These are phyloP conservation scores for Neodidymelliopsis sp. DNA, from an alignment of 2,329 filamentous ascomycete species.

Conservation along the genomic window DNA sequence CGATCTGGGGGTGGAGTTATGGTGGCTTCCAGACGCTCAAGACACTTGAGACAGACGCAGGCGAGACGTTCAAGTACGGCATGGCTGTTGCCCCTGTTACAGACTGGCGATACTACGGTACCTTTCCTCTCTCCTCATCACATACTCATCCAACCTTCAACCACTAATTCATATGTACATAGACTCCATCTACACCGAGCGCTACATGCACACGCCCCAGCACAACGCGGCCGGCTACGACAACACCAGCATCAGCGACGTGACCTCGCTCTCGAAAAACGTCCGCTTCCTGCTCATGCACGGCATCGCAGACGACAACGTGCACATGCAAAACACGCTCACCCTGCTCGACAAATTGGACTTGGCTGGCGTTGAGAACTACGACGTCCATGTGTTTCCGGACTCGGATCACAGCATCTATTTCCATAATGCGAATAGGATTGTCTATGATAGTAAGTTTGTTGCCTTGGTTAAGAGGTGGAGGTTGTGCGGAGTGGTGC, in stretches of 20 bases:
- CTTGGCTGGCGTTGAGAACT: conserved; percentile 82
- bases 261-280: conserved; percentile 73
- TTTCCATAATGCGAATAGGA: conserved; percentile 89
- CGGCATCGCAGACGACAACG: conserved; percentile 95
- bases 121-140: conserved; percentile 2
- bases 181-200: conserved; percentile 91
- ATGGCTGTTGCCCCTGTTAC: conserved; percentile 99
- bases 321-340: conserved; percentile 94
- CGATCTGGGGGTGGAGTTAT: conserved; percentile 99
- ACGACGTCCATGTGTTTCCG: conserved; percentile 95
- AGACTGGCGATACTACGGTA: conserved; percentile 91
- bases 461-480: background rate
- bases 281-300: conserved; percentile 96
- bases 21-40: conserved; percentile 96
- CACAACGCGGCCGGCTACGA: conserved; percentile 81
- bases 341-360: conserved; percentile 87
- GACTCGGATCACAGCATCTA: conserved; percentile 95
- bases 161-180: no score
- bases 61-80: conserved; percentile 90
- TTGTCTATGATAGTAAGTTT: conserved; percentile 90
- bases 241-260: conserved; percentile 76
- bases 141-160: background rate
- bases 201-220: conserved; percentile 96
- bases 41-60: conserved; percentile 89
- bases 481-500: conserved; percentile 7